Base-by-base conservation (phyloP, 2,329 filamentous ascomycete species). In the Ceratocystis diversiconidia region DNA sequence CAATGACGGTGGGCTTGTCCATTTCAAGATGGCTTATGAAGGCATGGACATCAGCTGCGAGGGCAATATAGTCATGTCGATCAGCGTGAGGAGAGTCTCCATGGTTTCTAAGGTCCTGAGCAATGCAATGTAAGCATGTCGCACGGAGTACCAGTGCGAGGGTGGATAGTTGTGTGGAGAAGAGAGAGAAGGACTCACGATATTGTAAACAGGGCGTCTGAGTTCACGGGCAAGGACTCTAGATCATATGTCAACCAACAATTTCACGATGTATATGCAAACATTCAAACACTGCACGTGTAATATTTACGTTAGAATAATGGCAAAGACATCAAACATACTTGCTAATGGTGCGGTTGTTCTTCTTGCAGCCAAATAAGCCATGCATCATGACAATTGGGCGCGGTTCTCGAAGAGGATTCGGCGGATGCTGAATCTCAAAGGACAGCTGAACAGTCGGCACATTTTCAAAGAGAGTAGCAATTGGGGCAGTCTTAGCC, bases 341-440 rank as follows among this genome's bases (percentile, higher is more conserved):
- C 92, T 91, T 95, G 87, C 91, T 95, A 69, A 97, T 94, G 72
- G 83, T 89, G 74, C 92, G 81, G 74, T 96, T 96, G 74, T 97
- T 97, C 78, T 90, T 91, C 78, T 95, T 96, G 46, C 90, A 96
- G 22, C 92, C 92, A 72, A 97, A 96, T 10, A 97, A 80, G 0
- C 94, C 92, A 74, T 97, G 92, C 72, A 97, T 84, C 70, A 97
- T 88, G 68, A 97, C 76, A 69, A 97, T 90, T 1, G 92, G 89
- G 48, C 77, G 75, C 67, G 74, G 73, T 65, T 75, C 72, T 30
- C 75, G 74, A 1, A 65, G 69, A 5, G 71, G 70, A 62, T 78
- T 79, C 0, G 76, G 71, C 1, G 87, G 84, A 71, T 82, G 77
- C 72, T 90, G 85, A 55, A 88, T 77, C 71, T 90, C 86, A 73